Conservation (phyloP, 1,139 yeast species). For the Saccharomycopsis hybrid region DNA sequence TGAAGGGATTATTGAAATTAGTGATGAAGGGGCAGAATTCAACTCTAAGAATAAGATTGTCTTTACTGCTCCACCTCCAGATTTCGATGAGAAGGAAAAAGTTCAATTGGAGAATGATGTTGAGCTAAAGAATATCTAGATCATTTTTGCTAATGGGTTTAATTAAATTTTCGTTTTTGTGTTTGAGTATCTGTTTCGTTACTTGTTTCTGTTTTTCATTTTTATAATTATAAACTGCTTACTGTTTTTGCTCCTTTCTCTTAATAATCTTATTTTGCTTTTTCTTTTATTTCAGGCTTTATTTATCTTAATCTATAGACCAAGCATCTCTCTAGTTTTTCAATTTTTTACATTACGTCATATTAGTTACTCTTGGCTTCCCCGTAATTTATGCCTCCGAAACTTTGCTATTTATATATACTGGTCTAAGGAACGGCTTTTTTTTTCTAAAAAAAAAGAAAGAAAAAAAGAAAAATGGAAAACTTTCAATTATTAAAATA, state of each 20-base stretch:
- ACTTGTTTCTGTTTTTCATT: not conserved
- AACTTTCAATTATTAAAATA: too few relatives aligned
- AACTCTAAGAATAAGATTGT: slow-evolving; percentile 50
- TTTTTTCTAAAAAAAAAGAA: too few relatives aligned
- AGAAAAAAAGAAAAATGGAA: too few relatives aligned
- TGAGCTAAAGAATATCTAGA: slow-evolving; percentile 1
- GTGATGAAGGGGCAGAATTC: slow-evolving; percentile 63
- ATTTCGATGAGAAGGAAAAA: slow-evolving; percentile 25
- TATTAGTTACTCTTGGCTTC: too few relatives aligned
- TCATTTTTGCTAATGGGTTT: not conserved
- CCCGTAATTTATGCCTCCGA: too few relatives aligned
- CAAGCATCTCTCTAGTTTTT: too few relatives aligned
- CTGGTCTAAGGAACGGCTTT: too few relatives aligned
- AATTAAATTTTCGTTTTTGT: not conserved
- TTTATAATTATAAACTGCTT: not conserved
- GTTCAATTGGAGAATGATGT: slow-evolving; percentile 3
- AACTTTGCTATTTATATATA: too few relatives aligned
- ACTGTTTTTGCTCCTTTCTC: not conserved
- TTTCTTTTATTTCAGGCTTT: not conserved
- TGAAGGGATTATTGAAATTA: slow-evolving; percentile 42
- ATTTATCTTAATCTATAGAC: not conserved
- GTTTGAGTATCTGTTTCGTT: not conserved
- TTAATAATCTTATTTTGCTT: not conserved
- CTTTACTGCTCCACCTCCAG: slow-evolving; percentile 61
- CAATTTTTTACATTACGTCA: too few relatives aligned